Evolutionary conservation across 164 flowering plant species (phyloP), one percentile per base, ranked within the genome.

Genomic region (Malania oleifera): DNA sequence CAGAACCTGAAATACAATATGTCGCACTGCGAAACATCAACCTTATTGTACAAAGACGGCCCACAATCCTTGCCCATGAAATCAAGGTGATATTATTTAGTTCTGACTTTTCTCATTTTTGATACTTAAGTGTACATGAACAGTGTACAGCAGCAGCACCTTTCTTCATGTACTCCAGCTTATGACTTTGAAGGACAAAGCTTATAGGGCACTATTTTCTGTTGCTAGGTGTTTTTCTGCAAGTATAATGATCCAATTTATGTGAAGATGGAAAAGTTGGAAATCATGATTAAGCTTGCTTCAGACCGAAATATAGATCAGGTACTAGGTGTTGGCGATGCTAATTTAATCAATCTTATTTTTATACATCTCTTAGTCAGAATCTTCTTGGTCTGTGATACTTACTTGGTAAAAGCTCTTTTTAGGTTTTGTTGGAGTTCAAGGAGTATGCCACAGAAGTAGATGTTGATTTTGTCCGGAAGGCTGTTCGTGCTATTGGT

Each of bases 401-500:
- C 39, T 37, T 27, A 22, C 3, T 18, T 49, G 57, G 26, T 39
- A 46, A 25, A 60, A 20, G 11, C 18, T 43, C 49, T 54, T 35
- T 66, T 13, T 73, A 95, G 99, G 97, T 95, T 66, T 70, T 95
- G 13, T 72, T 95, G 80, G 99, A 95, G 78, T 89, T 95, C 74
- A 95, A 95, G 72, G 99, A 95, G 68, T 95, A 95, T 78, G 99
- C 99, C 27, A 95, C 99, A 47, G 99, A 95, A 77, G 99, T 88
- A 7, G 99, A 95, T 79, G 99, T 95, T 9, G 99, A 95, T 70
- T 95, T 95, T 91, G 99, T 95, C 18, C 81, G 99, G 66, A 95
- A 86, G 72, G 99, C 99, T 73, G 99, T 95, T 34, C 97, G 97
- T 69, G 97, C 99, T 50, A 95, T 95, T 76, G 99, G 99, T 25